Percentiles rank a stretch among this genome's conserved stretches.
Evolutionary conservation across 1,284 basidiomycete species (phyloP).

Genomic region (Trametes sp.): DNA sequence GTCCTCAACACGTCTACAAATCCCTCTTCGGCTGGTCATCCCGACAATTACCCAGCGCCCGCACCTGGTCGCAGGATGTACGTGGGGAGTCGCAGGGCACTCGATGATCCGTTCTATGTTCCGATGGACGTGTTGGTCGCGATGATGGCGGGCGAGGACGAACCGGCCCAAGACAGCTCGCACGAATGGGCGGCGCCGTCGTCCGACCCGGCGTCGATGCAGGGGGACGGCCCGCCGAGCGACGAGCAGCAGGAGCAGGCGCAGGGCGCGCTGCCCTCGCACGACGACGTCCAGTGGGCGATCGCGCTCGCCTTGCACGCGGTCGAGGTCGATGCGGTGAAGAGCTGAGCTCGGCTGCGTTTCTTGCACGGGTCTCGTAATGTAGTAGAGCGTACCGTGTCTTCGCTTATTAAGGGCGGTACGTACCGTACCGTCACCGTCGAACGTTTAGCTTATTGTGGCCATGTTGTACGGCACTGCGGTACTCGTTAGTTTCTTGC

Average conservation of each 20-base stretch:
- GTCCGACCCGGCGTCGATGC: conserved; percentile 10
- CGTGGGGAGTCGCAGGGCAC: conserved; percentile 22
- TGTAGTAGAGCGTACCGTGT: neutral
- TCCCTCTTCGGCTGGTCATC: neutral
- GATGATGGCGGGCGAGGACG: conserved; percentile 2
- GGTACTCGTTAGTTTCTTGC: too few relatives aligned
- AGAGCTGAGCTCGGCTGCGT: neutral
- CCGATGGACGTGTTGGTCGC: conserved; percentile 18
- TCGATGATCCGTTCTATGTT: conserved; percentile 18
- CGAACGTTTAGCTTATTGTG: too few relatives aligned
- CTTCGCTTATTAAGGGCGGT: neutral
- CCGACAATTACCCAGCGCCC: neutral
- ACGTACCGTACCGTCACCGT: neutral
- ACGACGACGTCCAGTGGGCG: conserved; percentile 28
- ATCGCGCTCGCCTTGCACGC: conserved; percentile 26
- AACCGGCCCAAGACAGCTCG: neutral
- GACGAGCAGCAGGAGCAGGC: neutral
- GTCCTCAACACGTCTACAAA: neutral
- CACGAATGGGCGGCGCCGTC: conserved; percentile 5
- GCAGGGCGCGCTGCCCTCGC: neutral
- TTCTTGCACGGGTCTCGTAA: neutral
- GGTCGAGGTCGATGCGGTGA: conserved; percentile 6
- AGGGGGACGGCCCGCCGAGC: neutral
- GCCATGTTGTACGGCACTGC: too few relatives aligned
- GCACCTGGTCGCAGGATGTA: conserved; percentile 12